phyloP scores from a whole-genome alignment of 805 yeast genomes.

The Jamesozyma lodderae region DNA sequence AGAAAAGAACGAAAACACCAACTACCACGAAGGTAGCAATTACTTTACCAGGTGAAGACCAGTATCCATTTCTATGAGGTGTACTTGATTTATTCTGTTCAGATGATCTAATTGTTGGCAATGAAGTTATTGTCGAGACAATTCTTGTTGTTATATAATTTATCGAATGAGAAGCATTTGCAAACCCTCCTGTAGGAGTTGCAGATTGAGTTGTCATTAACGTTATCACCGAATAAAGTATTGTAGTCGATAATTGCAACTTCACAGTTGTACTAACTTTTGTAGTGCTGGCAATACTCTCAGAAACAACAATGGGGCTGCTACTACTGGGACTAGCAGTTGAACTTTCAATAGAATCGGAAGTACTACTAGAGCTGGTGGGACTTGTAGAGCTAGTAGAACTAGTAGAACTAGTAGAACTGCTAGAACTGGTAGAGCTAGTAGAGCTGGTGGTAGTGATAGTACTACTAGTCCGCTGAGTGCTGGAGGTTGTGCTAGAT shows the following conservation, averaged over 20 bases:
- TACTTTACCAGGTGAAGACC: slow-evolving; percentile 63
- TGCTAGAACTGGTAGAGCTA: slow-evolving; percentile 1
- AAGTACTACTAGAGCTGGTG: neutral
- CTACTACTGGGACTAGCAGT: too few species aligned
- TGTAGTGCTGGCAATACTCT: too few species aligned
- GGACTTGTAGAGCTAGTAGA: neutral
- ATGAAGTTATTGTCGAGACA: slow-evolving; percentile 12
- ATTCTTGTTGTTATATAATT: slow-evolving; percentile 9
- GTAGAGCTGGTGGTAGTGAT: slow-evolving; percentile 5
- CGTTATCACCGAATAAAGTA: slow-evolving; percentile 16
- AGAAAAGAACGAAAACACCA: slow-evolving; percentile 41
- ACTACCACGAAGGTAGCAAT: slow-evolving; percentile 81
- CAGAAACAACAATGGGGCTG: too few species aligned
- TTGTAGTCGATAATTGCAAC: slow-evolving; percentile 8
- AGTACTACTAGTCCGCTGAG: slow-evolving; percentile 2
- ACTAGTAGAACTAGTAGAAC: neutral
- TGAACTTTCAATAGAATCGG: neutral
- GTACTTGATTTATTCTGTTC: neutral
- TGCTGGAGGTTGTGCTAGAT: slow-evolving; percentile 4
- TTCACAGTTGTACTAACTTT: neutral
- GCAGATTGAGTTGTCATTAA: slow-evolving; percentile 9
- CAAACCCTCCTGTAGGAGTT: neutral
- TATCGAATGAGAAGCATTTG: neutral
- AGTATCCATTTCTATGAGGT: slow-evolving; percentile 36
- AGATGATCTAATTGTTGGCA: slow-evolving; percentile 8